Evolutionary conservation across 2,329 filamentous ascomycete genomes (phyloP).

Genomic region (Aspergillus texensis): DNA sequence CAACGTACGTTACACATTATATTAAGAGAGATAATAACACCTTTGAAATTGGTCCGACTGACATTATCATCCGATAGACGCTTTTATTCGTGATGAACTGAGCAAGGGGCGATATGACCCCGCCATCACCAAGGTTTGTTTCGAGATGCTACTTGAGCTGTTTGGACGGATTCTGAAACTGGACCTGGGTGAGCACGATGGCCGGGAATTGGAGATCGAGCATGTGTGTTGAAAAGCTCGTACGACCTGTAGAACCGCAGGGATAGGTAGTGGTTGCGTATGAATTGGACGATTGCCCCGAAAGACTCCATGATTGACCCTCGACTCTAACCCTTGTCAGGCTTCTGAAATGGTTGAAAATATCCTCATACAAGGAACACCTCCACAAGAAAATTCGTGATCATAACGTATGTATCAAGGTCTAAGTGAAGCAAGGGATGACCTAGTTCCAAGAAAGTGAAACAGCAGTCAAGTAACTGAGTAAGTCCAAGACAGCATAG

Average conservation of each 20-base stretch:
- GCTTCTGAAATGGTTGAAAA: neutral
- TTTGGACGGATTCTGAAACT: conserved; percentile 78
- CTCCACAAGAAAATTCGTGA: neutral
- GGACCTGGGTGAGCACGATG: conserved; percentile 72
- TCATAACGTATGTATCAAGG: neutral
- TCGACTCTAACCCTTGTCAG: neutral
- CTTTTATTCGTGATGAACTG: conserved; percentile 89
- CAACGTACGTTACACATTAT: conserved; percentile 62
- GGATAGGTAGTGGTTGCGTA: neutral
- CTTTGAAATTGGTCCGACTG: neutral
- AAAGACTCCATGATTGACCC: neutral
- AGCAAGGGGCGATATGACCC: conserved; percentile 94
- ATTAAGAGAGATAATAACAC: neutral
- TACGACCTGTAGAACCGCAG: neutral
- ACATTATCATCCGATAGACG: conserved; percentile 54
- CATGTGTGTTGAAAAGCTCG: conserved; percentile 65
- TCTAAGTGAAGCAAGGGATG: neutral
- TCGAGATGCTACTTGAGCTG: conserved; percentile 84
- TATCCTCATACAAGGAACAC: neutral
- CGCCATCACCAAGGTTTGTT: conserved; percentile 82
- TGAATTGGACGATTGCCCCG: neutral
- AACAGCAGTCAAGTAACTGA: neutral
- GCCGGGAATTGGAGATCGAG: conserved; percentile 64
- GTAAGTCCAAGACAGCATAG: neutral
- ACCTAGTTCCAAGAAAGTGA: neutral